Evolutionary conservation across 1,284 basidiomycete genomes (phyloP).

Genomic region (Apiotrichum veenhuisii): DNA sequence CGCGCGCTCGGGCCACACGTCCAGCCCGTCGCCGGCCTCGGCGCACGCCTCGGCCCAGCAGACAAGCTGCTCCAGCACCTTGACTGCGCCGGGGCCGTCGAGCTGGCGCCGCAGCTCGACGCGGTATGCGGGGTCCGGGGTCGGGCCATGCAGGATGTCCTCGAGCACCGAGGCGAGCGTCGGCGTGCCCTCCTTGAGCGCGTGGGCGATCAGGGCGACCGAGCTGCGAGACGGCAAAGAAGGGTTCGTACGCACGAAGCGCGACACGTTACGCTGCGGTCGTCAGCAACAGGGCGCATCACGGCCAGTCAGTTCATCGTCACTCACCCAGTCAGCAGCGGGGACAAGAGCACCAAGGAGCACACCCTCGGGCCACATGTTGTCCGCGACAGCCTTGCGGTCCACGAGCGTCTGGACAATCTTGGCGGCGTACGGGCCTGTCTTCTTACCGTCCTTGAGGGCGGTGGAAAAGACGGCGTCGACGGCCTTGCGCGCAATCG

Average conservation of each 20-base stretch:
- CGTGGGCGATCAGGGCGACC: conserved; percentile 28
- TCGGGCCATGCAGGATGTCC: conserved; percentile 29
- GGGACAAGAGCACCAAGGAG: conserved; percentile 35
- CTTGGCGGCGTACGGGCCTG: conserved; percentile 30
- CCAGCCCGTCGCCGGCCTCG: conserved; percentile 25
- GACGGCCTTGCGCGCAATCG: conserved; percentile 12
- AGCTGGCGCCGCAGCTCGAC: conserved; percentile 32
- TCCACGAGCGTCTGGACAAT: conserved; percentile 31
- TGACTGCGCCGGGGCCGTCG: conserved; percentile 32
- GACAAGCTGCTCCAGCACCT: conserved; percentile 29
- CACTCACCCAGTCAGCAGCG: conserved; percentile 42
- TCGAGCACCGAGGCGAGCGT: conserved; percentile 22
- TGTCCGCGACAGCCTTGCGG: conserved; percentile 31
- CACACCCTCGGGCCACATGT: conserved; percentile 37
- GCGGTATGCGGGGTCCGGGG: conserved; percentile 42
- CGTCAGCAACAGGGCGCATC: too few relatives aligned
- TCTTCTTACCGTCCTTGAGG: conserved; percentile 13
- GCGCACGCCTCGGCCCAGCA: conserved; percentile 36
- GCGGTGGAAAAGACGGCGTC: conserved; percentile 26
- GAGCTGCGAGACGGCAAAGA: conserved; percentile 34
- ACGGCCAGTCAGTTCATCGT: conserved; percentile 11
- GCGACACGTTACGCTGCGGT: conserved; percentile 6
- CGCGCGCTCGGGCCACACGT: conserved; percentile 29
- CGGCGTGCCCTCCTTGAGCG: conserved; percentile 18
- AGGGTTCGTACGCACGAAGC: conserved; percentile 18